Conservation (phyloP, 179 eudicot genomes). For the Spergularia azorica region DNA sequence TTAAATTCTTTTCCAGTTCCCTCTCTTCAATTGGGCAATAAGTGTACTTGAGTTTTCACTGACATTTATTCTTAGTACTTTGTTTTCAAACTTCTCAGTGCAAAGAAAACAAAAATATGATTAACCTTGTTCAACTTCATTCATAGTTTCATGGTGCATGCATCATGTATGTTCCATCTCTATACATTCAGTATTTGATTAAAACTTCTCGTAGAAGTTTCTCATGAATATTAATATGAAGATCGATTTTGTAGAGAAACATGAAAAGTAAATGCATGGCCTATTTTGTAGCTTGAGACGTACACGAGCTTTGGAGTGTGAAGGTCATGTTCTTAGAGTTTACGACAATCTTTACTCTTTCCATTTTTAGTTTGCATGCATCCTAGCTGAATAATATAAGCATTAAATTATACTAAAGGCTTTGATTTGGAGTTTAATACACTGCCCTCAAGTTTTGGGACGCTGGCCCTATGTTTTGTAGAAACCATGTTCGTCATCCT, state of each 20-base stretch:
- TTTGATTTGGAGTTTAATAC: too few species aligned
- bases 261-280: slow-evolving; percentile 25
- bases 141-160: not conserved
- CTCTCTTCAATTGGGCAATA: slow-evolving; percentile 13
- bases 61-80: slow-evolving; percentile 26
- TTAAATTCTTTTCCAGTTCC: not conserved
- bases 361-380: not conserved
- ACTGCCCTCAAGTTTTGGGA: too few species aligned
- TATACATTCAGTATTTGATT: not conserved
- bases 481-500: too few species aligned
- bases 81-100: not conserved
- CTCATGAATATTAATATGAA: not conserved
- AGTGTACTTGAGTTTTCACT: slow-evolving; percentile 18
- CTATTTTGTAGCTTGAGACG: not conserved
- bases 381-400: too few species aligned
- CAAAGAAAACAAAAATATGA: too few species aligned
- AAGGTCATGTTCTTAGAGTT: not conserved
- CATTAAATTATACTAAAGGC: too few species aligned
- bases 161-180: not conserved
- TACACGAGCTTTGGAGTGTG: slow-evolving; percentile 19
- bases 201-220: not conserved
- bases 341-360: slow-evolving; percentile 17
- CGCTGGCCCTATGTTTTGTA: too few species aligned
- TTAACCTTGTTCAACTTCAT: too few species aligned
- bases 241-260: slow-evolving; percentile 3